Evolutionary conservation across 805 yeast species (phyloP).

Genomic region (Teunomyces gatunensis): DNA sequence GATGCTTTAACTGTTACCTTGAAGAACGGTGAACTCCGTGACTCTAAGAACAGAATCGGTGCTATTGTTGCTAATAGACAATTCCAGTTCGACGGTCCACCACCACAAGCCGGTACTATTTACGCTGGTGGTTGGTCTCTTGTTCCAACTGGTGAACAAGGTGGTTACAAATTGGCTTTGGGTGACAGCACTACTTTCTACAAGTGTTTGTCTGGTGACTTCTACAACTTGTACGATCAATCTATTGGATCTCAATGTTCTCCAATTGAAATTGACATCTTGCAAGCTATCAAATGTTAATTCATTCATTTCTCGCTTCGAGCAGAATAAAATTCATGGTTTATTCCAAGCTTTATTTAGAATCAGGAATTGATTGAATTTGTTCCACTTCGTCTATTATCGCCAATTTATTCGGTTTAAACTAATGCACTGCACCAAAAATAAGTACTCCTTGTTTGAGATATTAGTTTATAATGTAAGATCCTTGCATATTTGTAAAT

Average conservation of each 20-base stretch:
- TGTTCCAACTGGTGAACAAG: slow-evolving; percentile 18
- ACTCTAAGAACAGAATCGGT: slow-evolving; percentile 65
- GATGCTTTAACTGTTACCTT: slow-evolving; percentile 54
- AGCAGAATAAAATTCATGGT: not conserved
- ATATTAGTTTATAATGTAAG: slow-evolving; percentile 1
- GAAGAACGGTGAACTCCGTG: slow-evolving; percentile 50
- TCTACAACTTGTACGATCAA: slow-evolving; percentile 76
- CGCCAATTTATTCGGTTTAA: not conserved
- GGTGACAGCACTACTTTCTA: slow-evolving; percentile 62
- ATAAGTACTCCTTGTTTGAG: not conserved
- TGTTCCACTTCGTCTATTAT: not conserved
- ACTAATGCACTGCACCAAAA: not conserved
- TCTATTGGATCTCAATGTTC: slow-evolving; percentile 60
- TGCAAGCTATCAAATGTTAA: slow-evolving; percentile 14
- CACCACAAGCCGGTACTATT: slow-evolving; percentile 60
- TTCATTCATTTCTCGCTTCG: not conserved
- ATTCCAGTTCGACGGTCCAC: slow-evolving; percentile 77
- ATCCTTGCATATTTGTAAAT: not conserved
- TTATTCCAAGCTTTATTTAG: slow-evolving; percentile 3
- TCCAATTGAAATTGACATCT: slow-evolving; percentile 18
- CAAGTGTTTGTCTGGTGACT: slow-evolving; percentile 73
- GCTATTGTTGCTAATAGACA: slow-evolving; percentile 80
- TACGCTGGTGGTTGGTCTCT: slow-evolving; percentile 29
- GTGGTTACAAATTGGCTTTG: slow-evolving; percentile 59
- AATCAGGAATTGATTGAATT: not conserved